A percentile compares a stretch with the other conserved stretches of the same genome.
Evolutionary conservation across 1,284 basidiomycete genomes (phyloP).

Genomic region (Trametes sp.): DNA sequence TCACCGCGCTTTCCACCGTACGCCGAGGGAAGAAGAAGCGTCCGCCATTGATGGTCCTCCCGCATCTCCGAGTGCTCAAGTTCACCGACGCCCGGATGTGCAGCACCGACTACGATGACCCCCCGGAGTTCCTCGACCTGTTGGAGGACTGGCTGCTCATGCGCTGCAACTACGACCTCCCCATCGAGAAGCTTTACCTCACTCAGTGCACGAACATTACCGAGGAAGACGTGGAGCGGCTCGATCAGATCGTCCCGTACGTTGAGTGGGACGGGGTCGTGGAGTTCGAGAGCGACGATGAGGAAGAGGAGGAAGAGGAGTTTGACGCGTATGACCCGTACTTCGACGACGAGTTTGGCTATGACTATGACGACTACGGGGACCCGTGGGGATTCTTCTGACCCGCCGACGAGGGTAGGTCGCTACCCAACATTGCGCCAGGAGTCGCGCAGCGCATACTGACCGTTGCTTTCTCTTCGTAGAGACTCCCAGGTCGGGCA

Average conservation of each 20-base stretch:
- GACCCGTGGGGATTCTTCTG: slow-evolving; percentile 11
- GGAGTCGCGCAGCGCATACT: too few relatives aligned
- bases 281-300: slow-evolving; percentile 12
- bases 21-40: neutral
- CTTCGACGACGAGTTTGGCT: slow-evolving; percentile 17
- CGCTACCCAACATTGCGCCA: too few relatives aligned
- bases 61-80: slow-evolving; percentile 14
- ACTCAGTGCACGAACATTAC: slow-evolving; percentile 6
- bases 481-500: too few relatives aligned
- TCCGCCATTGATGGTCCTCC: slow-evolving; percentile 14
- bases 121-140: slow-evolving; percentile 11
- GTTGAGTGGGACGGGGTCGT: slow-evolving; percentile 24
- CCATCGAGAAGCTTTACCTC: slow-evolving; percentile 17
- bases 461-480: too few relatives aligned
- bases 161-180: slow-evolving; percentile 20
- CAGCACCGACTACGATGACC: slow-evolving; percentile 8
- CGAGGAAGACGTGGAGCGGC: slow-evolving; percentile 11
- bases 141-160: slow-evolving; percentile 24
- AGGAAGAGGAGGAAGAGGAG: slow-evolving; percentile 11
- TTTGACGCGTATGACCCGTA: slow-evolving; percentile 5
- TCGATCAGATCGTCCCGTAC: slow-evolving; percentile 19
- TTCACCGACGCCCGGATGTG: slow-evolving; percentile 7
- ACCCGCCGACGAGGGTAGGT: neutral
- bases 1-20: slow-evolving; percentile 9
- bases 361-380: slow-evolving; percentile 6